Conservation (phyloP, 2,329 filamentous ascomycete genomes). For the Fusarium sp. region DNA sequence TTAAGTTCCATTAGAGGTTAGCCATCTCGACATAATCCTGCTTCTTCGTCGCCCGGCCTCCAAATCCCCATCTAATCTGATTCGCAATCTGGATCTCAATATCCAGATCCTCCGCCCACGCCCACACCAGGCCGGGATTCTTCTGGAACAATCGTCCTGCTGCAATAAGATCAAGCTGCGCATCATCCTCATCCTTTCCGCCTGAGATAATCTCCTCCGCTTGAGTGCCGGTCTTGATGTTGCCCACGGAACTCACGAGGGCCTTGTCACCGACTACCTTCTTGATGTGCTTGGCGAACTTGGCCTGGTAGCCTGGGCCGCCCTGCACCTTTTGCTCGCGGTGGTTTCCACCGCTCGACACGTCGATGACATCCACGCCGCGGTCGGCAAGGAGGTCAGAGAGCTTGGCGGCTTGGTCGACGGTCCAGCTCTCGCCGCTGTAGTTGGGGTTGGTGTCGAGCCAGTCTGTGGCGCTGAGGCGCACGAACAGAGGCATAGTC, state of each 20-base stretch:
- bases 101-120: conserved; percentile 67
- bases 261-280: conserved; percentile 73
- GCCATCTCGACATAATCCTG: conserved; percentile 22
- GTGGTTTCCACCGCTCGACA: conserved; percentile 77
- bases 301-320: conserved; percentile 77
- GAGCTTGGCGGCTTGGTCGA: conserved; percentile 73
- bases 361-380: conserved; percentile 82
- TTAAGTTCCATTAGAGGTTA: conserved; percentile 2
- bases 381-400: conserved; percentile 72
- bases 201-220: conserved; percentile 63
- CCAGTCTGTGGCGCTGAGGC: conserved; percentile 83
- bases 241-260: conserved; percentile 62
- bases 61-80: conserved; percentile 70
- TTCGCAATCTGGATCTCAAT: conserved; percentile 61
- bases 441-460: conserved; percentile 71
- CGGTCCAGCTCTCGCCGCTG: conserved; percentile 73
- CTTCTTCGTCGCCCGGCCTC: conserved; percentile 52
- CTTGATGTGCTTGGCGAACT: conserved; percentile 78
- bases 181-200: conserved; percentile 51
- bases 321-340: conserved; percentile 67
- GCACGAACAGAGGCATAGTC: conserved; percentile 77
- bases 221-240: conserved; percentile 59
- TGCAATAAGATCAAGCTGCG: conserved; percentile 63
- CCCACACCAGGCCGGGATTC: conserved; percentile 68
- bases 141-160: conserved; percentile 69